A percentile compares a stretch with the other conserved stretches of the same genome.
Conservation (phyloP, 2,329 filamentous ascomycete species). For the Aphanocladium album region DNA sequence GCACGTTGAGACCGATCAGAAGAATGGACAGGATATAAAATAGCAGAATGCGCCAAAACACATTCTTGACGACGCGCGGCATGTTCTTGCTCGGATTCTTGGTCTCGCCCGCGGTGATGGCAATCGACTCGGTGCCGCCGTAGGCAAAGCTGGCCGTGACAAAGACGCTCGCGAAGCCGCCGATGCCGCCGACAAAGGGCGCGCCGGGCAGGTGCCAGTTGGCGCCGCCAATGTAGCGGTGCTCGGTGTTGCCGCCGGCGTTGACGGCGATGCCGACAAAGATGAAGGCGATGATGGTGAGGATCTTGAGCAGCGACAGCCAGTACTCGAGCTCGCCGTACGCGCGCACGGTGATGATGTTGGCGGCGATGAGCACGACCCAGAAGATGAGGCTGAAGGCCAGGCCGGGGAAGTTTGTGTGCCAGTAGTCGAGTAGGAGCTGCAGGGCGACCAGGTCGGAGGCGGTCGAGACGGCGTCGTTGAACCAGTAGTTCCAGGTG, state of each 20-base stretch:
- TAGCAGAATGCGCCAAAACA: slow-evolving; percentile 58
- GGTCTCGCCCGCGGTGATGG: slow-evolving; percentile 62
- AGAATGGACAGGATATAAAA: slow-evolving; percentile 41
- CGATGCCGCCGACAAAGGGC: slow-evolving; percentile 60
- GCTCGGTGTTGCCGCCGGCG: slow-evolving; percentile 47
- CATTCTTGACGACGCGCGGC: slow-evolving; percentile 59
- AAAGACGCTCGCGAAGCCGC: slow-evolving; percentile 57
- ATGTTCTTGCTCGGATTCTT: slow-evolving; percentile 56
- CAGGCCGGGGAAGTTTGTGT: slow-evolving; percentile 57
- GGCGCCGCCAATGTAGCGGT: slow-evolving; percentile 52
- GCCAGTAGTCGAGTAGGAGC: slow-evolving; percentile 58
- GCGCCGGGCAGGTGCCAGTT: slow-evolving; percentile 56
- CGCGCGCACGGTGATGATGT: slow-evolving; percentile 29
- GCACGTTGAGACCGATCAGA: slow-evolving; percentile 52
- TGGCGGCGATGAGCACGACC: slow-evolving; percentile 44
- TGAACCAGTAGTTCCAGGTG: slow-evolving; percentile 62
- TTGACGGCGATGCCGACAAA: slow-evolving; percentile 53
- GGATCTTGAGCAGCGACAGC: slow-evolving; percentile 50
- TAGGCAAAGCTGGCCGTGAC: slow-evolving; percentile 55
- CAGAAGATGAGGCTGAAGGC: slow-evolving; percentile 59
- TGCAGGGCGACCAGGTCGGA: slow-evolving; percentile 50
- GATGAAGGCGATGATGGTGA: slow-evolving; percentile 55
- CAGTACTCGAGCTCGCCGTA: slow-evolving; percentile 48
- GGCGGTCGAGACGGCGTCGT: slow-evolving; percentile 51
- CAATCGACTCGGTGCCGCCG: slow-evolving; percentile 23